Base-by-base conservation (phyloP, 73 alveolate species). In the Paramecium bursaria region DNA sequence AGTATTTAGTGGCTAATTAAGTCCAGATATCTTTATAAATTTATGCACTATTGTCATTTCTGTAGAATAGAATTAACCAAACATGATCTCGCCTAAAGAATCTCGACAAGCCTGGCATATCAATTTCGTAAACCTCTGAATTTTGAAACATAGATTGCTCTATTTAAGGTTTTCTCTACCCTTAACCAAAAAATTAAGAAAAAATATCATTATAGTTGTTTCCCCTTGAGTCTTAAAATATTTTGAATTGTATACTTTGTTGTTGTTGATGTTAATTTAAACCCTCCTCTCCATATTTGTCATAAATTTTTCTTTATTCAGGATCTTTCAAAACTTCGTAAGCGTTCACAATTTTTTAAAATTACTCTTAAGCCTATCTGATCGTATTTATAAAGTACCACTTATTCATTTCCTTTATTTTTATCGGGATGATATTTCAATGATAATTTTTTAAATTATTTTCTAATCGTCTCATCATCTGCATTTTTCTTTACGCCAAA, bases 51-150 rank as follows among this genome's bases (percentile, higher is more conserved):
- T 93, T 87, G 55, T 92, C 88, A 46, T 75, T 87, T 54, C 91
- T 93, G 85, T 92, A 97, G 88, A 95, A 97, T 23, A 87, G 87
- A 25, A 97, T 90, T 55, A 97, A 88, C 99, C 99, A 97, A 31
- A 92, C 93, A 73, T 92, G 96, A 73, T 95, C 91, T 77, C 99
- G 80, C 42, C 97, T 74, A 74, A 90, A 97, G 60, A 97, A 92
- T 73, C 88, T 86, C 48, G 95, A 90, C 54, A 97, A 53, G 74
- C 85, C 57, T 11, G 93, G 89, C 94, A 97, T 74, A 67, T 97
- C 93, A 35, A 97, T 67, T 61, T 88, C 91, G 74, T 88, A 74
- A 74, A 97, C 99, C 87, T 95, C 99, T 22, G 98, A 76, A 87
- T 94, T 90, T 75, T 89, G 95, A 73, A 90, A 95, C 74, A 87